These are phyloP conservation scores for Pestalotiopsis sp. DNA, from an alignment of 2,329 filamentous ascomycete species.

Conservation along the genomic window DNA sequence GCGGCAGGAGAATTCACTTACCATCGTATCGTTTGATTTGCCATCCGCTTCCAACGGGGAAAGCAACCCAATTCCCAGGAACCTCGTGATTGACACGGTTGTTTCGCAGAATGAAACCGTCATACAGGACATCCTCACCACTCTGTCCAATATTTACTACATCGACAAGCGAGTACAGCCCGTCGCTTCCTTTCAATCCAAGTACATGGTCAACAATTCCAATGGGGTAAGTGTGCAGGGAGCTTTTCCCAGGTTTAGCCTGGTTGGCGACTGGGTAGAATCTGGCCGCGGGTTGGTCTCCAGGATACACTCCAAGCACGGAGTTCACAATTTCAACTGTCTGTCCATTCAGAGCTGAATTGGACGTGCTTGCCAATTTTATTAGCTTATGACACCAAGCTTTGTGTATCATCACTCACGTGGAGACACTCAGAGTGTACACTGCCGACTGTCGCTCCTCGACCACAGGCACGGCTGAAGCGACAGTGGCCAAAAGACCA, in stretches of 20 bases:
- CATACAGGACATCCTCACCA: conserved; percentile 29
- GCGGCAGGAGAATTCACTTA: conserved; percentile 20
- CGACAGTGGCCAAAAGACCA: conserved; percentile 21
- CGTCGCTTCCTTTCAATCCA: conserved; percentile 34
- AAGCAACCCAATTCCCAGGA: conserved; percentile 34
- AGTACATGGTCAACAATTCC: conserved; percentile 36
- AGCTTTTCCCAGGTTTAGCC: conserved; percentile 25
- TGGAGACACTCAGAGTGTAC: conserved; percentile 26
- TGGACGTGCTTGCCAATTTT: background rate
- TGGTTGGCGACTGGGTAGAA: conserved; percentile 30
- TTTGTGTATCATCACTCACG: conserved; percentile 17
- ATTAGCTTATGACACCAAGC: too few species aligned
- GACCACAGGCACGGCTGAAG: conserved; percentile 21
- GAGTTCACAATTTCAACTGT: background rate
- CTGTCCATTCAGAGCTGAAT: background rate
- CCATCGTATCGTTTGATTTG: conserved; percentile 37
- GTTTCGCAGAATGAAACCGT: conserved; percentile 31
- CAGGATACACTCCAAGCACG: conserved; percentile 31
- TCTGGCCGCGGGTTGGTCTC: conserved; percentile 18
- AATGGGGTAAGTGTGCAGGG: conserved; percentile 38
- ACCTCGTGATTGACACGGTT: conserved; percentile 18
- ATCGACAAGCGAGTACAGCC: conserved; percentile 32
- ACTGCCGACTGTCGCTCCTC: conserved; percentile 21
- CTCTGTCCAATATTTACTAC: conserved; percentile 32
- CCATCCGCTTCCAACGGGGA: conserved; percentile 29